A percentile compares a stretch with the other conserved stretches of the same genome.
These are phyloP conservation scores for Neurospora africana DNA, from an alignment of 495 filamentous ascomycete species.

Conservation along the genomic window DNA sequence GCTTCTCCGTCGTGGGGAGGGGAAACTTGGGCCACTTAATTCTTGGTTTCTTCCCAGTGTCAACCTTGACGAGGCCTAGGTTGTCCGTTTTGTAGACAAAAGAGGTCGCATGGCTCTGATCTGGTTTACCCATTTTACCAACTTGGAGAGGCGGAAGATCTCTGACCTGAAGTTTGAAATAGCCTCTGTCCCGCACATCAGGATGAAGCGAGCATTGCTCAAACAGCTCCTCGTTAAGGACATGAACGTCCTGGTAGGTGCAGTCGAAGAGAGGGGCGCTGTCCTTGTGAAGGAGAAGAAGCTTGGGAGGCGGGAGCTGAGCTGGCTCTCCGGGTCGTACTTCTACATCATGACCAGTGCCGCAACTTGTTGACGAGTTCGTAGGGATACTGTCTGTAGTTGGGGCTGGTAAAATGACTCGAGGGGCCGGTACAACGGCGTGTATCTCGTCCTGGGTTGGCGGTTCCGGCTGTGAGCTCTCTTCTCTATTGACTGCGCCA, in stretches of 20 bases:
- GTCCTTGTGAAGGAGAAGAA: conserved; percentile 3
- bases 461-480: neutral
- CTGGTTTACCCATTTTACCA: conserved; percentile 12
- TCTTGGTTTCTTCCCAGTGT: conserved; percentile 15
- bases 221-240: conserved; percentile 21
- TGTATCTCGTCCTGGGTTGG: neutral
- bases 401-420: neutral
- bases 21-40: conserved; percentile 16
- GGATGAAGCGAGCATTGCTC: conserved; percentile 21
- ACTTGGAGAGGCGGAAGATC: conserved; percentile 15
- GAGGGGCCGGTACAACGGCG: neutral
- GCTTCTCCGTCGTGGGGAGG: conserved; percentile 10
- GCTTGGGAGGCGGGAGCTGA: neutral
- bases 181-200: conserved; percentile 15
- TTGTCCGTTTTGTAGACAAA: conserved; percentile 18
- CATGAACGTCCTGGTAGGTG: conserved; percentile 19
- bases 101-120: conserved; percentile 19
- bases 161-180: conserved; percentile 23
- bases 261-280: conserved; percentile 20
- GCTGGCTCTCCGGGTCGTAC: neutral
- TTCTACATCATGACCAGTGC: neutral
- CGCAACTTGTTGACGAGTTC: neutral
- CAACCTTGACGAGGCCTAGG: conserved; percentile 21
- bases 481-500: neutral
- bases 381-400: neutral